A percentile compares a stretch with the other conserved stretches of the same genome.
These are phyloP conservation scores for Solanum pimpinellifolium DNA, from an alignment of 257 asterid genomes.

Conservation along the genomic window DNA sequence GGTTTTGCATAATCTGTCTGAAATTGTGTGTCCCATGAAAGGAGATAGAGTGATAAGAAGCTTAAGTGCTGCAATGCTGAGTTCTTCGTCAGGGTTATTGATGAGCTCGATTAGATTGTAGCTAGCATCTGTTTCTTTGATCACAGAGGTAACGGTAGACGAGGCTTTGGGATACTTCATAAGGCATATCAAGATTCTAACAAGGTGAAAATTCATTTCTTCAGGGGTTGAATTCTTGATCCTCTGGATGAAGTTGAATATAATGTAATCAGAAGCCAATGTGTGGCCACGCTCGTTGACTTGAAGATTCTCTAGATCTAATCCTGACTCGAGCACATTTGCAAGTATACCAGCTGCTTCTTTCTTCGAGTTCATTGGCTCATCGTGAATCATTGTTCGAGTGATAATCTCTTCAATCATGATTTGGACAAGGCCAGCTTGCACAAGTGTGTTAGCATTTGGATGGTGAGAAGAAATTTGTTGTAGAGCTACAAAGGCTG, in stretches of 20 bases:
- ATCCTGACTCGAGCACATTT: conserved; percentile 56
- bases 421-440: conserved; percentile 44
- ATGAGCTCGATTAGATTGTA: conserved; percentile 53
- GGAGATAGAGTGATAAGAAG: conserved; percentile 40
- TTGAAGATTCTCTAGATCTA: conserved; percentile 34
- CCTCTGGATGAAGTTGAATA: conserved; percentile 38
- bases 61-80: conserved; percentile 41
- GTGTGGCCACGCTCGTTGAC: conserved; percentile 51
- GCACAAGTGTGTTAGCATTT: conserved; percentile 35
- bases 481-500: conserved; percentile 62
- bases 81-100: conserved; percentile 50
- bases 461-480: conserved; percentile 46
- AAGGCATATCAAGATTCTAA: conserved; percentile 41
- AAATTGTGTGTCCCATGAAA: conserved; percentile 69
- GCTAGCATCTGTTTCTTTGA: conserved; percentile 65
- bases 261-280: conserved; percentile 55
- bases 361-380: conserved; percentile 33
- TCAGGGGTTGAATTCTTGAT: conserved; percentile 44
- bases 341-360: conserved; percentile 67
- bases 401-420: conserved; percentile 65
- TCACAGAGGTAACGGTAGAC: conserved; percentile 45
- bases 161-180: conserved; percentile 48
- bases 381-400: conserved; percentile 21
- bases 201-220: conserved; percentile 47
- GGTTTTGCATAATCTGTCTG: conserved; percentile 58